Conservation (phyloP, 2,329 filamentous ascomycete genomes). For the Pyricularia sp. region DNA sequence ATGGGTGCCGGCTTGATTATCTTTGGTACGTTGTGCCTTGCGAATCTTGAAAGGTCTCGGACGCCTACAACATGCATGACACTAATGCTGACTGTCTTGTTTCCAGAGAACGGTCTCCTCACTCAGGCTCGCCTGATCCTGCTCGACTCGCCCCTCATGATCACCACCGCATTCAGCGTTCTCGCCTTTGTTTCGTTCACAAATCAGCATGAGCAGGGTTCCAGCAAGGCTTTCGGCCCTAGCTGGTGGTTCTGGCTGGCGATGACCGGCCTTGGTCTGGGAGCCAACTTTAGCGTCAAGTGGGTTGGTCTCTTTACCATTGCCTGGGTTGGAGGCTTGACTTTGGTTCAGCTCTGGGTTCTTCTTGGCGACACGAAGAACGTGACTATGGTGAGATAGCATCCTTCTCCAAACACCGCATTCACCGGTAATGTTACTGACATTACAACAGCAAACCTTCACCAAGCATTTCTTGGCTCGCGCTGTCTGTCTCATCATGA, state of each 20-base stretch:
- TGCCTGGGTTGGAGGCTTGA: conserved; percentile 90
- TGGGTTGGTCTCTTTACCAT: conserved; percentile 99
- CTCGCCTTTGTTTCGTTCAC: conserved; percentile 86
- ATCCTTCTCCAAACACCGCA: neutral
- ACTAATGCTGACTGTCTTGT: conserved; percentile 6
- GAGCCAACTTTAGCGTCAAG: conserved; percentile 89
- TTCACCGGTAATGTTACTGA: conserved; percentile 7
- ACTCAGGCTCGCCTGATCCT: conserved; percentile 93
- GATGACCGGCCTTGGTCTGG: conserved; percentile 74
- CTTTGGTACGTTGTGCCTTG: conserved; percentile 51
- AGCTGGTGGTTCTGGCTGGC: conserved; percentile 98
- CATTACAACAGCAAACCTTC: conserved; percentile 50
- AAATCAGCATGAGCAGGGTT: conserved; percentile 92
- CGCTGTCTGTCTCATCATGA: conserved; percentile 78
- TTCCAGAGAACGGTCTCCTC: conserved; percentile 77
- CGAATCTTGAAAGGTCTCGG: neutral
- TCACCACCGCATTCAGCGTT: conserved; percentile 84
- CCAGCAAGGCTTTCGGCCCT: conserved; percentile 70
- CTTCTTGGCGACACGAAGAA: conserved; percentile 79
- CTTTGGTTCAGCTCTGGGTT: conserved; percentile 86
- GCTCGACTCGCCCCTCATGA: conserved; percentile 86
- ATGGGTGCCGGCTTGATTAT: conserved; percentile 79
- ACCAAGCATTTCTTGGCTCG: conserved; percentile 91
- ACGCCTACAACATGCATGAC: neutral
- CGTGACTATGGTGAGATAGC: conserved; percentile 54